Evolutionary conservation across 108 stramenopile species (phyloP), one percentile per base, ranked within the genome.

Genomic region (Cylindrotheca fusiformis): DNA sequence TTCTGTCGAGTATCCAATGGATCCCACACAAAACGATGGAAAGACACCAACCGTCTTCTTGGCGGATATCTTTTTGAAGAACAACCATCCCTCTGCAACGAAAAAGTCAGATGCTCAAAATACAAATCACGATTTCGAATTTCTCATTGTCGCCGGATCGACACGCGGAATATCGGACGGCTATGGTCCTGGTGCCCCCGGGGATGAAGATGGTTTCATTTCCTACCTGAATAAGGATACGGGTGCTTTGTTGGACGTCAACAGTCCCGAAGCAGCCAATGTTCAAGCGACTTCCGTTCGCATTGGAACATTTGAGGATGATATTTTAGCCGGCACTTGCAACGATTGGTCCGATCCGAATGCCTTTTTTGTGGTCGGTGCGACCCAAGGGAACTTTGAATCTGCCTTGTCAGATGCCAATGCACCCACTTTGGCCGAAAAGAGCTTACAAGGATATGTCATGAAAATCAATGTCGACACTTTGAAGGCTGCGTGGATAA

Each of bases 191-290:
- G 29, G 58, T 17, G 51, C 52, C 2, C 58, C 58, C 17, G 45
- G 5, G 26, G 68, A 69, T 41, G 68, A 69, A 60, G 68, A 69
- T 52, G 68, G 68, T 46, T 69, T 69, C 21, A 21, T 69, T 4
- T 45, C 68, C 10, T 29, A 60, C 3, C 1, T 69, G 31, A 33
- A 59, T 44, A 26, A 47, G 10, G 0, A 6, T 3, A 45, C 49
- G 20, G 68, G 68, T 14, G 26, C 36, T 18, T 25, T 71, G 29
- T 32, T 64, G 14, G 57, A 64, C 45, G 12, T 64, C 5, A 0
- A 48, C 6, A 52, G 52, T 0, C 60, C 60, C 17, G 70, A 64
- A 33, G 28, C 55, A 10, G 49, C 21, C 0, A 3, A 2, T 36
- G 12, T 12, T 36, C 10, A 31, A 31, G 41, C 63, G 4, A 58